phyloP scores from a whole-genome alignment of 2,329 filamentous ascomycete genomes.

The Colletotrichum costaricense region DNA sequence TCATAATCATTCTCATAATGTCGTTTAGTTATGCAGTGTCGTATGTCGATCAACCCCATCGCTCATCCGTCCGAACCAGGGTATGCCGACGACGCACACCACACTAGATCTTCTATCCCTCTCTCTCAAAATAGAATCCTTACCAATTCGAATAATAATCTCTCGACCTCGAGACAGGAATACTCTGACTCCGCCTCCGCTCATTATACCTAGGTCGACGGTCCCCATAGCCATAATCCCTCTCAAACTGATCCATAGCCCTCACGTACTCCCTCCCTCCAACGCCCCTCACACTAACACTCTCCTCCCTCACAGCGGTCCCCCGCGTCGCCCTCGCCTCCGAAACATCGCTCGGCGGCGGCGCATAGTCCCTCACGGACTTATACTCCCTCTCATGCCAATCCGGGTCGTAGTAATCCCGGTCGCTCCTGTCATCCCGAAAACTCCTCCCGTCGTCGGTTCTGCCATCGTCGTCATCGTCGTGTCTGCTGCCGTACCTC shows the following conservation, averaged over 20 bases:
- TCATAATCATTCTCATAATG: neutral
- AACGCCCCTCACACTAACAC: neutral
- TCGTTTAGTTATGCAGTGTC: neutral
- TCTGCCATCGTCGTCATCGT: neutral
- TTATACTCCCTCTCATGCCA: conserved; percentile 25
- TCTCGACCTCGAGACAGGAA: conserved; percentile 18
- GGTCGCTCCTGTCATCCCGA: conserved; percentile 7
- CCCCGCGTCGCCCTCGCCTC: conserved; percentile 1
- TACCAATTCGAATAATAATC: conserved; percentile 15
- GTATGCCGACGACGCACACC: too few species aligned
- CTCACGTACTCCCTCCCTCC: conserved; percentile 1
- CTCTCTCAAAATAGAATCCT: neutral
- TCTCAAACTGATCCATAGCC: conserved; percentile 8
- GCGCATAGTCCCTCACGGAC: conserved; percentile 22
- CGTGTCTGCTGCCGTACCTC: neutral
- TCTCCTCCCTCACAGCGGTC: neutral
- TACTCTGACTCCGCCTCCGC: conserved; percentile 26
- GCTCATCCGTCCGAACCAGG: too few species aligned
- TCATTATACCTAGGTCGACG: conserved; percentile 5
- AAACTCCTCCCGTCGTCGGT: neutral
- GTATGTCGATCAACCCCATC: neutral
- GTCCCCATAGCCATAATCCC: conserved; percentile 15
- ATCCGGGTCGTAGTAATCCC: conserved; percentile 21
- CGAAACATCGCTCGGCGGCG: neutral
- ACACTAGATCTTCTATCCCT: too few species aligned